Base-by-base conservation (phyloP, 1,284 basidiomycete species). In the Melampsora larici-populina region DNA sequence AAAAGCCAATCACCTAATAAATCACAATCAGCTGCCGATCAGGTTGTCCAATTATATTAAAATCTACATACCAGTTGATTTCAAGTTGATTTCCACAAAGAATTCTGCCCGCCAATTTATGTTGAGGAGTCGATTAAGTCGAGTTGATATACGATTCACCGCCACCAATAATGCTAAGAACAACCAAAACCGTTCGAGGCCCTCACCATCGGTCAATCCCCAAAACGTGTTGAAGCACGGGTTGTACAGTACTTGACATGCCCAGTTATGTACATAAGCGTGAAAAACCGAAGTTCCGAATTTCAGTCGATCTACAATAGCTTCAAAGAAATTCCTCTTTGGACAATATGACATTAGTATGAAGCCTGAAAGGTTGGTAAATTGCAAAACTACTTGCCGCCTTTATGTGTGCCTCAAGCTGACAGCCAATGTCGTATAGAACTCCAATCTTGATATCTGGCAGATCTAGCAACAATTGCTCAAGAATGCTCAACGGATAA, bases 381-480 rank as follows among this genome's bases (percentile, higher is more conserved):
- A 63, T 2, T 65, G n/a, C 21, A 24, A 15, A 8, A 40, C 7
- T 0, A 69, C 15, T 31, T 11, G 51, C 36, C 67, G 49, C 51
- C 8, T 17, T 69, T 6, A 69, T 24, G 31, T 69, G 67, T n/a
- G 67, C 29, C 26, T 69, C 67, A 24, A 69, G 46, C 7, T 69
- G 67, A 49, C 67, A 69, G 1, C 36, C 36, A n/a, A n/a, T n/a
- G n/a, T n/a, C n/a, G n/a, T n/a, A n/a, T n/a, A n/a, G n/a, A n/a
- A n/a, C n/a, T n/a, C n/a, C n/a, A n/a, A n/a, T n/a, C n/a, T n/a
- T n/a, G n/a, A n/a, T n/a, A n/a, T n/a, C n/a, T n/a, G n/a, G n/a
- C n/a, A n/a, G n/a, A n/a, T n/a, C n/a, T n/a, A n/a, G n/a, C n/a
- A n/a, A n/a, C n/a, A n/a, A n/a, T n/a, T n/a, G n/a, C n/a, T n/a